Evolutionary conservation across 2,329 filamentous ascomycete species (phyloP).

Genomic region (Fusarium metavorans): DNA sequence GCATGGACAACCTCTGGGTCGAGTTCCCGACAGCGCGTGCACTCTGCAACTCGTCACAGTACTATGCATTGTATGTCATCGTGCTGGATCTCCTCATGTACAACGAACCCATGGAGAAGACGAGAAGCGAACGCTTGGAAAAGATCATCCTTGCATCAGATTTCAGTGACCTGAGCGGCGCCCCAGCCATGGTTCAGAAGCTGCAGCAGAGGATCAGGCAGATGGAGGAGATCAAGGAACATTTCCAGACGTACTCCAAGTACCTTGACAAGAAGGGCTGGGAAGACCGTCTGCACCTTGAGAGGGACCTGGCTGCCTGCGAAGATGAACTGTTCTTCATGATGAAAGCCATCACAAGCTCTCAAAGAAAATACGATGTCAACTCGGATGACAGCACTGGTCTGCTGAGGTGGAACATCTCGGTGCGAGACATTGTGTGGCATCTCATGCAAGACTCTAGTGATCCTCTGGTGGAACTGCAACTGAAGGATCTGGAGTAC

Average conservation of each 20-base stretch:
- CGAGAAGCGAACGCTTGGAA: slow-evolving; percentile 92
- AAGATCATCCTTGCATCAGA: slow-evolving; percentile 99
- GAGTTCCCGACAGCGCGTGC: slow-evolving; percentile 94
- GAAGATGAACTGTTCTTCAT: slow-evolving; percentile 99
- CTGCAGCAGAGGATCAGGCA: slow-evolving; percentile 94
- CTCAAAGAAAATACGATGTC: slow-evolving; percentile 85
- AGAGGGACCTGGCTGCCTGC: slow-evolving; percentile 87
- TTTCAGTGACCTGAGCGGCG: slow-evolving; percentile 95
- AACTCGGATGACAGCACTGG: slow-evolving; percentile 77
- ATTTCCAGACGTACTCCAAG: slow-evolving; percentile 93
- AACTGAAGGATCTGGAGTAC: slow-evolving; percentile 90
- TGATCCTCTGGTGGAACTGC: slow-evolving; percentile 91
- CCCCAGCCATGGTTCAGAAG: slow-evolving; percentile 90
- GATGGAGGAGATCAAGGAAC: slow-evolving; percentile 93
- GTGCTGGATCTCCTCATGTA: slow-evolving; percentile 96
- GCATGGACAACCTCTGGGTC: slow-evolving; percentile 97
- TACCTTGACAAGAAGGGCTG: slow-evolving; percentile 90
- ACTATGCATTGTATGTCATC: slow-evolving; percentile 98
- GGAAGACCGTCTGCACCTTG: slow-evolving; percentile 89
- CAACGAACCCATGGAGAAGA: slow-evolving; percentile 96
- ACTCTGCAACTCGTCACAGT: slow-evolving; percentile 97
- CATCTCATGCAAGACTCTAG: slow-evolving; percentile 90
- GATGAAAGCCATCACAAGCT: slow-evolving; percentile 99
- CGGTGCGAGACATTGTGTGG: slow-evolving; percentile 97
- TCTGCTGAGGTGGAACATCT: slow-evolving; percentile 90